Evolutionary conservation across 1,139 yeast species (phyloP), one percentile per base, ranked within the genome.

Genomic region (Trichomonascaceae sp.): DNA sequence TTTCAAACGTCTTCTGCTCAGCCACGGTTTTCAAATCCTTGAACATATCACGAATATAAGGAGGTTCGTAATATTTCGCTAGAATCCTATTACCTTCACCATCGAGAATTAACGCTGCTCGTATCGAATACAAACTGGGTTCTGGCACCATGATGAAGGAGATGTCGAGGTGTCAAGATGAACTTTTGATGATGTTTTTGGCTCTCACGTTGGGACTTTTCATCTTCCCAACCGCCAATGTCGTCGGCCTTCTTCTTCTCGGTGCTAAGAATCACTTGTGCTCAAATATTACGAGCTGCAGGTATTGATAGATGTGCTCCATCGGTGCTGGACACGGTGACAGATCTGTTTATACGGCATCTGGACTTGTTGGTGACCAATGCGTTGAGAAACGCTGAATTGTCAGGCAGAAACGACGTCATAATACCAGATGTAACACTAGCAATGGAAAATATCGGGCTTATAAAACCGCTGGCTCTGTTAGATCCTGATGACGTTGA

Each of bases 61-160:
- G 88, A 44, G 86, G 79, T 60, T 77, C 76, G 73, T 85, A 93
- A 75, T 93, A 95, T 67, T 91, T 91, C 61, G 96, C 85, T 66
- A 80, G 87, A 52, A 93, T 73, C 63, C 99, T 78, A 55, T 82
- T 79, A 17, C 96, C 96, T 59, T 85, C 86, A 63, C 78, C 82
- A 70, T 91, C 98, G 63, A 93, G 80, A 63, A 91, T 81, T 63
- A 90, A 74, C 52, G 85, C 78, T 3, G 96, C 91, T 48, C 85
- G 79, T 51, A 90, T 81, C 12, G 96, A 78, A 73, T 91, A 89
- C 59, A 90, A 77, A 48, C 65, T 61, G 39, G 63, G 58, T 50
- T 62, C 66, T 50, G 58, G 56, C 57, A 58, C 55, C 43, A 15
- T 36, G 44, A 19, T 36, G 43, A 32, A 15, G 49, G 24, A 19